Percentiles rank a stretch among this genome's conserved stretches.
These are phyloP conservation scores for Pseudogymnoascus sp. DNA, from an alignment of 2,329 filamentous ascomycete genomes.

Conservation along the genomic window DNA sequence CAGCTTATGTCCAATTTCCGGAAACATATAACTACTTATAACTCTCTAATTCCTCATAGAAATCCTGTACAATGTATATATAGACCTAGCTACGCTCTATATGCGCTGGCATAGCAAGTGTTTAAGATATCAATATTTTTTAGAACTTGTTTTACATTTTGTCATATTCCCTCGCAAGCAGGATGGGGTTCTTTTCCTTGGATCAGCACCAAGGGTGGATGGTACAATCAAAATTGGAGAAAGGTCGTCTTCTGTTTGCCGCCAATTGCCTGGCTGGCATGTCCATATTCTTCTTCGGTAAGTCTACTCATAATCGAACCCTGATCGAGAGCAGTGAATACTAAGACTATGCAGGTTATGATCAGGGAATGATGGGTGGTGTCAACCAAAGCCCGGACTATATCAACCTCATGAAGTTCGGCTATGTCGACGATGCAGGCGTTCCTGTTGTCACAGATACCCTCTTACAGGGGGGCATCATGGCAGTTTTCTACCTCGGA, in stretches of 20 bases:
- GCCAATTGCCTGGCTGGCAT: slow-evolving; percentile 58
- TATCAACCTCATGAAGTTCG: slow-evolving; percentile 57
- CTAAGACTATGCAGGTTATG: slow-evolving; percentile 34
- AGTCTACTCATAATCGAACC: background rate
- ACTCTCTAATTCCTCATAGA: background rate
- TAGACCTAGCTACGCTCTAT: background rate
- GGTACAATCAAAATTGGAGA: slow-evolving; percentile 22
- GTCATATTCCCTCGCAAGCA: background rate
- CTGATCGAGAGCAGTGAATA: background rate
- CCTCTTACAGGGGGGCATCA: slow-evolving; percentile 57
- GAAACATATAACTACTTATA: background rate
- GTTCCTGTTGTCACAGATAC: slow-evolving; percentile 51
- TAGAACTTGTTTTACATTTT: background rate
- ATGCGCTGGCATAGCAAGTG: background rate
- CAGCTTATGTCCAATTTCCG: background rate
- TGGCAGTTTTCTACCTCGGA: slow-evolving; percentile 49
- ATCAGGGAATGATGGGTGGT: slow-evolving; percentile 53
- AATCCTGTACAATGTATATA: background rate
- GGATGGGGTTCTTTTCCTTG: background rate
- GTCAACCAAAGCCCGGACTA: slow-evolving; percentile 61
- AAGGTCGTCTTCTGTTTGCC: slow-evolving; percentile 48
- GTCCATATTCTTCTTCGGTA: slow-evolving; percentile 63
- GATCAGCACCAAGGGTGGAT: background rate
- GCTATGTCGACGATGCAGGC: slow-evolving; percentile 45
- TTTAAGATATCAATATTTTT: background rate